These are phyloP conservation scores for Amauroascus verrucosus DNA, from an alignment of 2,329 filamentous ascomycete genomes.

Conservation along the genomic window DNA sequence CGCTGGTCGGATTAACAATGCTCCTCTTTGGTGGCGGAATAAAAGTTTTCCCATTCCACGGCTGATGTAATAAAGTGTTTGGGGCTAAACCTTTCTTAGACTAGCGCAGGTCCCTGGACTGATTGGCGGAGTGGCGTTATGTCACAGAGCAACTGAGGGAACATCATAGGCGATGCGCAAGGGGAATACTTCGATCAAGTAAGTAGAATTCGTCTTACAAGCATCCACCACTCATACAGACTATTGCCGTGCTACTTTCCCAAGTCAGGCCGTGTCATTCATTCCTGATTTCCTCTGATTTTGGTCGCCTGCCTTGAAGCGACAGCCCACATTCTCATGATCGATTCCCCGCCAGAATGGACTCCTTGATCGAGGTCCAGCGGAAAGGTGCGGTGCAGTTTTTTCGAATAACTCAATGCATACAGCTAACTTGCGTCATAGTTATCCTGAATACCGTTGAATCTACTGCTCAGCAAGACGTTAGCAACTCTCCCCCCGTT, in stretches of 20 bases:
- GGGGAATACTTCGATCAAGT: neutral
- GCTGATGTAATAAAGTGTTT: neutral
- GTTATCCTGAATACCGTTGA: constrained; percentile 66
- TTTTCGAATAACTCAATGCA: neutral
- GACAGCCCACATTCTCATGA: neutral
- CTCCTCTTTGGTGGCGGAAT: neutral
- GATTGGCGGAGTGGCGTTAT: neutral
- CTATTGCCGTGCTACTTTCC: too few species aligned
- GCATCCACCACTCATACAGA: too few species aligned
- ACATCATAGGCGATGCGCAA: too few species aligned
- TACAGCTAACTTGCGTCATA: constrained; percentile 25
- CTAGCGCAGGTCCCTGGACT: neutral
- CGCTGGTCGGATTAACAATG: neutral
- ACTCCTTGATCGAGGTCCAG: constrained; percentile 72
- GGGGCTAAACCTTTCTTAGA: neutral
- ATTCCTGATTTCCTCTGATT: neutral
- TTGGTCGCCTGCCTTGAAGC: neutral
- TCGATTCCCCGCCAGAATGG: constrained; percentile 52
- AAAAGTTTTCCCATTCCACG: neutral
- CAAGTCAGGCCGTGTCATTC: too few species aligned
- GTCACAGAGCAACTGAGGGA: constrained; percentile 3
- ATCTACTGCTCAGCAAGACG: constrained; percentile 69
- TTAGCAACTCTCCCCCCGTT: constrained; percentile 35
- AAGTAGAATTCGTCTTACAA: too few species aligned
- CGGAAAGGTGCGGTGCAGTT: constrained; percentile 53